Evolutionary conservation across 2,329 filamentous ascomycete species (phyloP).

Genomic region (Fusarium sacchari): DNA sequence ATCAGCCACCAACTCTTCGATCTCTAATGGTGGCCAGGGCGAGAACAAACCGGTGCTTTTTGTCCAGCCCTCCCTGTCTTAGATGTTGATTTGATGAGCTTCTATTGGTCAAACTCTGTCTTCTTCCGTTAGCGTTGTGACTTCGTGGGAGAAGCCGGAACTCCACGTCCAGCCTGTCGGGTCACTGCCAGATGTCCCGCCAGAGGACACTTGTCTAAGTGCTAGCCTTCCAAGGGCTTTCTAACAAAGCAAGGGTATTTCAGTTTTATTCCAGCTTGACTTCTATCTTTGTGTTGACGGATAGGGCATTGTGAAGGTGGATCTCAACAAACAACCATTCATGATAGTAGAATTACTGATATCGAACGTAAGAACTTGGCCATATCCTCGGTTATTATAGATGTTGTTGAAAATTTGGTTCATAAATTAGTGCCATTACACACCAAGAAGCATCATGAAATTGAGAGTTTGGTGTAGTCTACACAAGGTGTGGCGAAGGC

Average conservation of each 20-base stretch:
- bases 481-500: slow-evolving; percentile 30
- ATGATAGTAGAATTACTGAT: background rate
- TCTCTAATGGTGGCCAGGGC: slow-evolving; percentile 39
- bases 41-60: slow-evolving; percentile 49
- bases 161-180: slow-evolving; percentile 45
- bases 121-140: slow-evolving; percentile 31
- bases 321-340: slow-evolving; percentile 4
- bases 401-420: background rate
- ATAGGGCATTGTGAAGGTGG: slow-evolving; percentile 12
- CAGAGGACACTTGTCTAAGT: slow-evolving; percentile 13
- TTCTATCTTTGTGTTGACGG: background rate
- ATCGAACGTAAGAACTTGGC: slow-evolving; percentile 15
- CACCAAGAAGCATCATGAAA: background rate
- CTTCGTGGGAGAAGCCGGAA: slow-evolving; percentile 48
- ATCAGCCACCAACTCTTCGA: slow-evolving; percentile 27
- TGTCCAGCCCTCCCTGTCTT: slow-evolving; percentile 31
- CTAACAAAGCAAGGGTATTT: slow-evolving; percentile 18
- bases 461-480: background rate
- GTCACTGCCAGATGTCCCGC: slow-evolving; percentile 41
- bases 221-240: background rate
- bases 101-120: slow-evolving; percentile 23
- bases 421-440: background rate
- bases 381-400: slow-evolving; percentile 23
- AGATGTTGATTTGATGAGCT: slow-evolving; percentile 7
- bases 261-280: slow-evolving; percentile 6